Base-by-base conservation (phyloP, 83 land plant genomes). In the Diphasiastrum complanatum region DNA sequence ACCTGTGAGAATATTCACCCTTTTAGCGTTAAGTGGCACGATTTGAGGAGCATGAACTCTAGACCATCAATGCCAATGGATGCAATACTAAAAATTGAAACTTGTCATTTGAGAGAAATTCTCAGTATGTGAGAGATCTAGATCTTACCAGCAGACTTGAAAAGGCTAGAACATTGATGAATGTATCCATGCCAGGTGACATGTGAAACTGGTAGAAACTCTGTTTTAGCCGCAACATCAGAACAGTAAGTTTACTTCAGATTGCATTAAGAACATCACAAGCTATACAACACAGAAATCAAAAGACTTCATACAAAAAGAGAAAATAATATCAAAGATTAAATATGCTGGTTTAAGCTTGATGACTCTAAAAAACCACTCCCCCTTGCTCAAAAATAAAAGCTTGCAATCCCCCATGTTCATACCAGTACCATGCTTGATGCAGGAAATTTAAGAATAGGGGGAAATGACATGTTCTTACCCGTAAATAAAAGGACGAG, bases 401-500 rank as follows among this genome's bases (percentile, higher is more conserved):
- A n/a, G n/a, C n/a, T n/a, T n/a, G n/a, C n/a, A n/a, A n/a, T n/a
- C n/a, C n/a, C n/a, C n/a, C n/a, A n/a, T n/a, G n/a, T n/a, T n/a
- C n/a, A n/a, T n/a, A n/a, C n/a, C n/a, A n/a, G n/a, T n/a, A n/a
- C n/a, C n/a, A n/a, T n/a, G n/a, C n/a, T n/a, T n/a, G n/a, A n/a
- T n/a, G n/a, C n/a, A n/a, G n/a, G n/a, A n/a, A n/a, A n/a, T 27
- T 2, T 51, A 19, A 48, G 22, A 63, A 23, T 10, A 37, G 4
- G 0, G 11, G 8, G 33, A 19, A 41, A 12, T 26, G 22, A 20
- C 3, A 22, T 23, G 20, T 16, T 26, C 26, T 38, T 64, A 77
- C 91, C 80, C 80, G 83, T 35, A 80, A 58, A 62, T 63, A 78
- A 67, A 80, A 86, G 8, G 91, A 75, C 27, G 58, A 2, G 8